Conservation (phyloP, 2,329 filamentous ascomycete species). For the Penicillium italicum region DNA sequence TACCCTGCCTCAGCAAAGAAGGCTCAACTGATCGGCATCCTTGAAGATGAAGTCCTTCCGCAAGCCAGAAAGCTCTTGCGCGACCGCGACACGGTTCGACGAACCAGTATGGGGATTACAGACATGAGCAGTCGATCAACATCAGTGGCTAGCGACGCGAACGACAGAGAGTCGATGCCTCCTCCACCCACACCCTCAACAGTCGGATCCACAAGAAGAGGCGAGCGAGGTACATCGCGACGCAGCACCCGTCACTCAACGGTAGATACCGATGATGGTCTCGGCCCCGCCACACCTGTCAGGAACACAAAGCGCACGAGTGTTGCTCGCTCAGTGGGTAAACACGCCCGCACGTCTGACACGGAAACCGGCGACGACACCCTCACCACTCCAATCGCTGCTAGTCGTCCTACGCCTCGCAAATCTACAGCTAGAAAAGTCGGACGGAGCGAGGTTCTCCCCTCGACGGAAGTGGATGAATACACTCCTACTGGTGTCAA, state of each 20-base stretch:
- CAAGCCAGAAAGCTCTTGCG: constrained; percentile 73
- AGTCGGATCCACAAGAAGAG: constrained; percentile 54
- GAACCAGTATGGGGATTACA: constrained; percentile 81
- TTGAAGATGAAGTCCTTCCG: constrained; percentile 73
- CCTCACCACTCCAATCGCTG: constrained; percentile 37
- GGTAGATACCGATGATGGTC: constrained; percentile 35
- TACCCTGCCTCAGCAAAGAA: constrained; percentile 93
- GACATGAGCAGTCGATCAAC: constrained; percentile 65
- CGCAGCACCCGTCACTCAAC: constrained; percentile 47
- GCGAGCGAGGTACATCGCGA: constrained; percentile 51
- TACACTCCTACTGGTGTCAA: constrained; percentile 40
- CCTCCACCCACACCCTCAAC: constrained; percentile 49
- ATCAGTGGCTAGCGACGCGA: constrained; percentile 55
- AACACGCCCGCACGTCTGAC: constrained; percentile 31
- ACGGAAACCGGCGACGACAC: constrained; percentile 32
- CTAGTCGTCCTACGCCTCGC: constrained; percentile 29
- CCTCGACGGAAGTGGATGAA: constrained; percentile 37
- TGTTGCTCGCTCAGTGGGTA: constrained; percentile 35
- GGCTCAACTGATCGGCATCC: constrained; percentile 76
- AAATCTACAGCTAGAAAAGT: constrained; percentile 51
- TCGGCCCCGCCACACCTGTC: constrained; percentile 26
- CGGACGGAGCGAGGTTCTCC: constrained; percentile 47
- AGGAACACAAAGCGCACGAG: constrained; percentile 29
- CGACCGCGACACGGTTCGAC: constrained; percentile 72
- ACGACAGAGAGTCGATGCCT: constrained; percentile 50